Conservation (phyloP, 2,329 filamentous ascomycete genomes). For the Sclerotinia subarctica region DNA sequence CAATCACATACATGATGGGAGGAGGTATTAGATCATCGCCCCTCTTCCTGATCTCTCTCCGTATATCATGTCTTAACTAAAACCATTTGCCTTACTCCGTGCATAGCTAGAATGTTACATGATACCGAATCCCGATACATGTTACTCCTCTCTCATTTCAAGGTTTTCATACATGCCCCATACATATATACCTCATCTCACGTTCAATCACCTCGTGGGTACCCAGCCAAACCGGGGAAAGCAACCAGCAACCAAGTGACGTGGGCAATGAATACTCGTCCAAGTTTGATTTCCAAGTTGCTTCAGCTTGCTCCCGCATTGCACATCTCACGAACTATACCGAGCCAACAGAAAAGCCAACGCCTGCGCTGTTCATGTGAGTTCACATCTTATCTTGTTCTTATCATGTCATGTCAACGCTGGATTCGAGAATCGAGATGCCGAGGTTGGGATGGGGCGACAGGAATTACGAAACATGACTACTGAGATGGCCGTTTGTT, state of each 20-base stretch:
- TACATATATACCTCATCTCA: too few species aligned
- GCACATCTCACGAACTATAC: constrained; percentile 6
- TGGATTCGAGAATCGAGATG: constrained; percentile 2
- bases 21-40: too few species aligned
- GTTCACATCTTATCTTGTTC: not conserved
- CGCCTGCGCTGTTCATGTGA: constrained; percentile 8
- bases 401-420: constrained; percentile 8
- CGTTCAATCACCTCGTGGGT: not conserved
- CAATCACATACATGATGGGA: too few species aligned
- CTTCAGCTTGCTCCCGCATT: not conserved
- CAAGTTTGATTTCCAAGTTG: not conserved
- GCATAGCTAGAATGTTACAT: too few species aligned
- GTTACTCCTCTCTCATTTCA: too few species aligned
- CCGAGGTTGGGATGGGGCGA: not conserved
- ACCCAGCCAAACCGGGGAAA: constrained; percentile 1
- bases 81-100: too few species aligned
- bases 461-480: not conserved
- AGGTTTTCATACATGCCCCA: too few species aligned
- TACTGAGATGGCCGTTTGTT: not conserved
- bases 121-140: too few species aligned
- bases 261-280: constrained; percentile 8
- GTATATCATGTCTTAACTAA: too few species aligned
- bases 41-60: too few species aligned
- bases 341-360: constrained; percentile 5
- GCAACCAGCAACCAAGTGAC: not conserved